These are phyloP conservation scores for Arabidopsis suecica DNA, from an alignment of 345 rosid species.

Conservation along the genomic window DNA sequence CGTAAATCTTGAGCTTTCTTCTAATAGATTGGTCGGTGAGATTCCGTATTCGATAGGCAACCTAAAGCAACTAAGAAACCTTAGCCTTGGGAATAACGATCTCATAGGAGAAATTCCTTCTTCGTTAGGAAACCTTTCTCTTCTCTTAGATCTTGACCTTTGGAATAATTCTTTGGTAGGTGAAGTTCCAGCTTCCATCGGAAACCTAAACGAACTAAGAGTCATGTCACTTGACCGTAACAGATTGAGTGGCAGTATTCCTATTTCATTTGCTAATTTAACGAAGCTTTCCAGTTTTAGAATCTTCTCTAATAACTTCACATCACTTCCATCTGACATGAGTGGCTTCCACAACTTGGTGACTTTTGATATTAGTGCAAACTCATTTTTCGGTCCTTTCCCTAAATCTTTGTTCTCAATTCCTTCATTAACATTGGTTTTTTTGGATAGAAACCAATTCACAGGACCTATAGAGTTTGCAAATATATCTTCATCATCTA, in stretches of 20 bases:
- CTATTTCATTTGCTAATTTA: background rate
- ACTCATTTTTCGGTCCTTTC: background rate
- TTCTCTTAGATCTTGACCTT: background rate
- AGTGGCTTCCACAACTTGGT: constrained; percentile 3
- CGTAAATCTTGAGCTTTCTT: background rate
- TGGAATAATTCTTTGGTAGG: background rate
- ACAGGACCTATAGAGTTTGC: constrained; percentile 15
- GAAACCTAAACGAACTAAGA: background rate
- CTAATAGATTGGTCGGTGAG: background rate
- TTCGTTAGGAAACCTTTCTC: constrained; percentile 6
- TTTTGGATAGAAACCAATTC: background rate
- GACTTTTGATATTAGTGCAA: background rate
- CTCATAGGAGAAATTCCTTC: constrained; percentile 20
- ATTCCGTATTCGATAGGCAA: background rate
- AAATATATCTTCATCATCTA: background rate
- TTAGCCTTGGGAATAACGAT: background rate
- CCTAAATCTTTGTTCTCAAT: constrained; percentile 15
- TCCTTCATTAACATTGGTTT: background rate
- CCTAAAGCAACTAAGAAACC: background rate
- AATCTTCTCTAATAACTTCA: background rate
- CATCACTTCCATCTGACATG: constrained; percentile 20
- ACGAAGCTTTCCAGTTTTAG: background rate
- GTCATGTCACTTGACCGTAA: background rate
- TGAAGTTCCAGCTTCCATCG: background rate
- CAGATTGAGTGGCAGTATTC: background rate